A percentile compares a stretch with the other conserved stretches of the same genome.
Conservation (phyloP, 192 early-diverging fungal genomes). For the Backusella australiensis region DNA sequence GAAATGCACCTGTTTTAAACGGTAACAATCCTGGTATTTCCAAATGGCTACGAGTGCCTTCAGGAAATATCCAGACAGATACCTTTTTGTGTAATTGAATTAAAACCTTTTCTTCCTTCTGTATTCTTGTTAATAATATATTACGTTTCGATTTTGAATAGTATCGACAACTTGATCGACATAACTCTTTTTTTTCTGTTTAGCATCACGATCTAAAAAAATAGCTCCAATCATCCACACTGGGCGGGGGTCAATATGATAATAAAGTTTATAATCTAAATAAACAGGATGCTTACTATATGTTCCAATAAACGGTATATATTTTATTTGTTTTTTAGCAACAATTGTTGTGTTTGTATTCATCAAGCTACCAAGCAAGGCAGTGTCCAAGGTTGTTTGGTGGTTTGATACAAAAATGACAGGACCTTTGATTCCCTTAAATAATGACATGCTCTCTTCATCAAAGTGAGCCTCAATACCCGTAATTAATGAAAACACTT, state of each 20-base stretch:
- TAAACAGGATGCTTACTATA: slow-evolving; percentile 56
- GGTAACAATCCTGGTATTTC: slow-evolving; percentile 67
- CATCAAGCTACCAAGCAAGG: slow-evolving; percentile 65
- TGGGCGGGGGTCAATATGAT: slow-evolving; percentile 31
- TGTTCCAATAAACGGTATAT: slow-evolving; percentile 69
- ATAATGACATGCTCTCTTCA: slow-evolving; percentile 44
- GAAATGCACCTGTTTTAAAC: slow-evolving; percentile 98
- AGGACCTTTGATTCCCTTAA: slow-evolving; percentile 42
- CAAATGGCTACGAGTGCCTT: slow-evolving; percentile 82
- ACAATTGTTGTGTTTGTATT: slow-evolving; percentile 64
- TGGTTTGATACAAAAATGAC: slow-evolving; percentile 81
- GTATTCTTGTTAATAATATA: neutral
- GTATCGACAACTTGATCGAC: slow-evolving; percentile 68
- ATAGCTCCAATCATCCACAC: slow-evolving; percentile 76
- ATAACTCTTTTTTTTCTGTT: slow-evolving; percentile 66
- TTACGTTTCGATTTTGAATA: slow-evolving; percentile 70
- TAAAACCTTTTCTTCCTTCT: neutral
- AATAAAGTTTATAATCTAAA: neutral
- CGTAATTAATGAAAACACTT: slow-evolving; percentile 47
- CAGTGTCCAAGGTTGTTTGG: slow-evolving; percentile 75
- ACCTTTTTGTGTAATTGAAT: slow-evolving; percentile 32
- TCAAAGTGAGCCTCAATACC: slow-evolving; percentile 63
- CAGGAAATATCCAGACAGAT: slow-evolving; percentile 85
- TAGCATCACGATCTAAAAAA: slow-evolving; percentile 84
- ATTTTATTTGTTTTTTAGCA: slow-evolving; percentile 69